phyloP scores from a whole-genome alignment of 73 alveolate species.

The Paramecium primaurelia region DNA sequence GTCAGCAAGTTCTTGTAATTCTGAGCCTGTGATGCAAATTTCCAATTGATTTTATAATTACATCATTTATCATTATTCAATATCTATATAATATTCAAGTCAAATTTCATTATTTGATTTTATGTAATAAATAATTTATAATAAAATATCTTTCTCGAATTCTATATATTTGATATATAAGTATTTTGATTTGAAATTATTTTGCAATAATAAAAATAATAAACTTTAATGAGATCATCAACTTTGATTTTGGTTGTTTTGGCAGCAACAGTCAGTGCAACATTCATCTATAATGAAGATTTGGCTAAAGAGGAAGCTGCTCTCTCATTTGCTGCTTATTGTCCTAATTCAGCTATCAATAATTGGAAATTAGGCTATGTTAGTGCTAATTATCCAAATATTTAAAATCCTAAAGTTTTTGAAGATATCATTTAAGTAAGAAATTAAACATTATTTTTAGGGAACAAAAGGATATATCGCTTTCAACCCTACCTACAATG shows the following conservation, averaged over 20 bases:
- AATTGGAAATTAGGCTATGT: slow-evolving; percentile 52
- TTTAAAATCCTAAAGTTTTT: slow-evolving; percentile 10
- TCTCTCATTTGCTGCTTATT: slow-evolving; percentile 34
- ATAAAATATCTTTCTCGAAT: background rate
- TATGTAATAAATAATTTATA: background rate
- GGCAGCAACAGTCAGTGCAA: background rate
- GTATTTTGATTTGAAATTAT: background rate
- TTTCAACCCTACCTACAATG: background rate
- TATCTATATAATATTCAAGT: background rate
- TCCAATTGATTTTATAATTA: background rate
- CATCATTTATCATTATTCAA: background rate
- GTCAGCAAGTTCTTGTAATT: background rate
- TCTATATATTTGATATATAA: background rate
- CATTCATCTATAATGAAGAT: background rate
- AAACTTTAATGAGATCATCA: background rate
- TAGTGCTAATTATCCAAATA: slow-evolving; percentile 25
- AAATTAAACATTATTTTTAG: background rate
- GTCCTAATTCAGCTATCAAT: slow-evolving; percentile 7
- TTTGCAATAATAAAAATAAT: background rate
- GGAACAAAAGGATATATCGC: slow-evolving; percentile 27
- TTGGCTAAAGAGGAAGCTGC: slow-evolving; percentile 23
- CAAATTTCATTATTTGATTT: background rate
- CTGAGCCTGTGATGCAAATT: background rate
- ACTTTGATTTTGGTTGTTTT: background rate
- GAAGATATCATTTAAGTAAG: background rate